A percentile compares a stretch with the other conserved stretches of the same genome.
Evolutionary conservation across 1,139 yeast genomes (phyloP).

Genomic region (Hansenula lynferdii): DNA sequence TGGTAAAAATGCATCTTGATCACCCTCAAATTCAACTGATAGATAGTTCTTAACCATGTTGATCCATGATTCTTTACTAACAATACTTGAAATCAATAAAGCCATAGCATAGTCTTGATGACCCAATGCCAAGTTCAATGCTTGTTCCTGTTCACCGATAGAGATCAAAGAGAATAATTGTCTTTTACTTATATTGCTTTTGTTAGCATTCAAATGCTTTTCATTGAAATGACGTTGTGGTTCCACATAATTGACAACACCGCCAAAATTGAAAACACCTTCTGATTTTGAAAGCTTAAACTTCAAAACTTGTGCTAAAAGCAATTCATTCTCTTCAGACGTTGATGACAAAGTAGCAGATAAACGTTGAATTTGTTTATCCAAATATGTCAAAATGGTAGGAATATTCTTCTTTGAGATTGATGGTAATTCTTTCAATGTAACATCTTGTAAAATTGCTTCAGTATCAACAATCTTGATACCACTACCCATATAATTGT

Average conservation of each 20-base stretch:
- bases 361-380: conserved; percentile 9
- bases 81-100: conserved; percentile 59
- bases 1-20: conserved; percentile 52
- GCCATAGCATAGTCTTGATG: conserved; percentile 79
- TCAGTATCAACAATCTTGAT: conserved; percentile 30
- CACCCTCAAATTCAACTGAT: conserved; percentile 37
- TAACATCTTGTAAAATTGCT: conserved; percentile 25
- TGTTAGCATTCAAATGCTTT: conserved; percentile 1
- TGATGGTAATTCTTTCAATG: conserved; percentile 30
- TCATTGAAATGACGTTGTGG: conserved; percentile 3
- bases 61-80: conserved; percentile 60
- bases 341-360: conserved; percentile 4
- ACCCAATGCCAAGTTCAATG: conserved; percentile 56
- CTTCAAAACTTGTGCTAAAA: conserved; percentile 17
- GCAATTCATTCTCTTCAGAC: conserved; percentile 14
- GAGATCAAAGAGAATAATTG: conserved; percentile 17
- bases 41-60: conserved; percentile 50
- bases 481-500: conserved; percentile 17
- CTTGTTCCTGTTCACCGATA: conserved; percentile 61
- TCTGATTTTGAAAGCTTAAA: conserved; percentile 14
- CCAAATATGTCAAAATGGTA: conserved; percentile 15
- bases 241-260: conserved; percentile 14
- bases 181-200: conserved; percentile 14
- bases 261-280: conserved; percentile 17
- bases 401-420: conserved; percentile 17